phyloP scores from a whole-genome alignment of 257 asterid species.

The Linderniella brevidens region DNA sequence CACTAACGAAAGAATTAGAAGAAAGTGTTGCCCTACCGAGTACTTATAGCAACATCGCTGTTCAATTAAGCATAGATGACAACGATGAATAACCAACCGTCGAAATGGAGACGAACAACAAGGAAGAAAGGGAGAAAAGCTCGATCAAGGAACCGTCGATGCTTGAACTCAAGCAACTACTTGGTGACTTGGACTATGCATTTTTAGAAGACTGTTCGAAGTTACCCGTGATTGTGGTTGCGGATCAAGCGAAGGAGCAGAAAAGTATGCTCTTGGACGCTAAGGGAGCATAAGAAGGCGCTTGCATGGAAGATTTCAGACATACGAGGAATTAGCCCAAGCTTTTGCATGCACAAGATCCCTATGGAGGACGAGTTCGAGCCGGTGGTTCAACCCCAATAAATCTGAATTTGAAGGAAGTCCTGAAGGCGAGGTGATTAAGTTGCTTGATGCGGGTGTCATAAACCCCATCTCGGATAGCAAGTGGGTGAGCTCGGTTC shows the following conservation, averaged over 20 bases:
- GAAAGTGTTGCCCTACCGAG: no score
- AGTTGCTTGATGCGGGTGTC: not conserved
- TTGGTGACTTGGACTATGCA: not conserved
- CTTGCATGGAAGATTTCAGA: not conserved
- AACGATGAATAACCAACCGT: not conserved
- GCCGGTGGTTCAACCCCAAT: not conserved
- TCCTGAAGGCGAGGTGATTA: not conserved
- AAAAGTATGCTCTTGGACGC: not conserved
- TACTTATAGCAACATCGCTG: no score
- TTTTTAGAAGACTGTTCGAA: not conserved
- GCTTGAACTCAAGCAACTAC: not conserved
- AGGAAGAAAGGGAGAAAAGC: not conserved
- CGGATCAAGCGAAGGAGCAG: not conserved
- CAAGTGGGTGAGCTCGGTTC: not conserved
- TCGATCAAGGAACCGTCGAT: not conserved
- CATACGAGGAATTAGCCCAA: not conserved
- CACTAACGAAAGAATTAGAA: no score
- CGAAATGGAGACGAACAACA: not conserved
- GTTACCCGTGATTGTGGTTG: not conserved
- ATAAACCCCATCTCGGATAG: constrained; percentile 4
- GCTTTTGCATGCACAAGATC: not conserved
- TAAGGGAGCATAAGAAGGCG: not conserved
- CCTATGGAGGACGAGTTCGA: not conserved
- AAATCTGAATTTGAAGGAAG: not conserved
- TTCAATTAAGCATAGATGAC: no score